Evolutionary conservation across 768 basidiomycete species (phyloP), one percentile per base, ranked within the genome.

Genomic region (Psilocybe cyanescens): DNA sequence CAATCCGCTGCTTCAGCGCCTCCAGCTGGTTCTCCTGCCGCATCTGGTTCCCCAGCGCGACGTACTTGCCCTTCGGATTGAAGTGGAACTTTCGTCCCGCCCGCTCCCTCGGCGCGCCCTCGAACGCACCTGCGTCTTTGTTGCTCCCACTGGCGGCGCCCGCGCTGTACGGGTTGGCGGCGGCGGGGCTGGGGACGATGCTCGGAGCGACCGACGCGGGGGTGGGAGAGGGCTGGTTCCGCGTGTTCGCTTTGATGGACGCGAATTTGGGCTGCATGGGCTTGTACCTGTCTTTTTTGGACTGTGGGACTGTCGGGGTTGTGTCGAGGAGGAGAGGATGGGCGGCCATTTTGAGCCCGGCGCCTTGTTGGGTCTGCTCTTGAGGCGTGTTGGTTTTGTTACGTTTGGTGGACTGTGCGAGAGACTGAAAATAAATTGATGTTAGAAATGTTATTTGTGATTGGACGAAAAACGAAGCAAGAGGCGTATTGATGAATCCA

Each of bases 241-340:
- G 86, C 8, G 84, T 83, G 67, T 97, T 96, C 17, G 89, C 93
- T 80, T 91, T 95, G 75, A 97, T 95, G 3, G 94, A 94, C 0
- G 96, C 93, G 74, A 99, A 99, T 75, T 99, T 99, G 53, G 97
- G 97, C 65, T 96, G 95, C 96, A 99, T 98, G 16, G 97, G 95
- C 72, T 96, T 97, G 76, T 97, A 97, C 63, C 91, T 79, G 74
- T 97, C 94, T 74, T 96, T 94, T 76, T 92, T 92, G 29, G 88
- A 89, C 74, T 89, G 88, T 2, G 83, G 84, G 3, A 82, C 29
- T 2, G 77, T 69, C 6, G 84, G 79, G 0, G 89, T 83, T 3
- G 79, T 83, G 48, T 95, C 93, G 39, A 95, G 80, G 28, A 97
- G 74, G 24, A 95, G 78, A 2, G 94, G 94, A 72, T 96, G 94